Percentiles rank a stretch among this genome's conserved stretches.
Evolutionary conservation across 495 filamentous ascomycete genomes (phyloP).

Genomic region (Xylaria sp.): DNA sequence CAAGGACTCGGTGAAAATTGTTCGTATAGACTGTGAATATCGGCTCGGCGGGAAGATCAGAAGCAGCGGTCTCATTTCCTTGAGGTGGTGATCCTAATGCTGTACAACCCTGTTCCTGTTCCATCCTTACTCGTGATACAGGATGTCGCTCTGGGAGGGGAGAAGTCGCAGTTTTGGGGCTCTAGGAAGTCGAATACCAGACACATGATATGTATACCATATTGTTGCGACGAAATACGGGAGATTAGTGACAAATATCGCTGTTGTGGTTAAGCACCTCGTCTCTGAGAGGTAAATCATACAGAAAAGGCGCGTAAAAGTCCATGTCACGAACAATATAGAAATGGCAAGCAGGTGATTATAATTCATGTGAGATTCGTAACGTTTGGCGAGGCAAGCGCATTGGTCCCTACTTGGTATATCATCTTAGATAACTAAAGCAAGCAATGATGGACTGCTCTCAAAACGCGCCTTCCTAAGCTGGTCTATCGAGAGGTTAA

Average conservation of each 20-base stretch:
- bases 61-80: not conserved
- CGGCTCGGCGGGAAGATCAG: not conserved
- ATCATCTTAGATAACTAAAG: not conserved
- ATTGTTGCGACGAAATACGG: not conserved
- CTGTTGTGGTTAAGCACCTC: not conserved
- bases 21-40: not conserved
- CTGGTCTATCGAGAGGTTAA: not conserved
- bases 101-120: not conserved
- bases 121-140: not conserved
- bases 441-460: not conserved
- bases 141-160: not conserved
- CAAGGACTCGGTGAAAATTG: conserved; percentile 28
- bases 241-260: not conserved
- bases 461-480: not conserved
- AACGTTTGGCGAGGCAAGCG: not conserved
- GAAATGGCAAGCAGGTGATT: not conserved
- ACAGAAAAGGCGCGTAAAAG: not conserved
- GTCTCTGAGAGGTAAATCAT: not conserved
- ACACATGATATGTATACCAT: not conserved
- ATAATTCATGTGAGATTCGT: not conserved
- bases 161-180: not conserved
- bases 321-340: not conserved
- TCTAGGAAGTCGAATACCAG: not conserved
- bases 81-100: not conserved
- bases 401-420: not conserved